Percentiles rank a stretch among this genome's conserved stretches.
Conservation (phyloP, 441 rosid genomes). For the Corymbia citriodora region DNA sequence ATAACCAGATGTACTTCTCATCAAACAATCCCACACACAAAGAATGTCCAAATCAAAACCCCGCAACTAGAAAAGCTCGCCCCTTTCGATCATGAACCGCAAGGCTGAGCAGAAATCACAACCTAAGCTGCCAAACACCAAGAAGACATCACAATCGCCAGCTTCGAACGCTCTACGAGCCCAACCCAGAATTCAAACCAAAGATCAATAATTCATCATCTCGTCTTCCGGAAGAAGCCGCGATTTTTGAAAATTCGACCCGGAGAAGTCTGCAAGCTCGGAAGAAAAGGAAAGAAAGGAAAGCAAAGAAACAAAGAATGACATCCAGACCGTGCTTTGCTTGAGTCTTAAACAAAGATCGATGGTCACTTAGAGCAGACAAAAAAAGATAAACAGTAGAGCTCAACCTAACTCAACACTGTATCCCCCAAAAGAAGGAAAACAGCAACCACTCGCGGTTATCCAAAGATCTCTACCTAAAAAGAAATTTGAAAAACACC, state of each 20-base stretch:
- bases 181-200: not conserved
- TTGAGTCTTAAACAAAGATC: not conserved
- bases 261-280: not conserved
- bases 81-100: not conserved
- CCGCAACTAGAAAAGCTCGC: conserved; percentile 11
- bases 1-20: conserved; percentile 22
- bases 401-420: not conserved
- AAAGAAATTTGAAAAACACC: not conserved
- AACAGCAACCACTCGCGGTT: conserved; percentile 24
- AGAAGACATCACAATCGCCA: not conserved
- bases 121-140: not conserved
- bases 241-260: not conserved
- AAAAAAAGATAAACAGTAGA: not conserved
- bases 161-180: not conserved
- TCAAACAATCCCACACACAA: not conserved
- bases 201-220: not conserved
- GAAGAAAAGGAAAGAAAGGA: not conserved
- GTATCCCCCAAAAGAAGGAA: conserved; percentile 5
- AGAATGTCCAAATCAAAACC: conserved; percentile 6
- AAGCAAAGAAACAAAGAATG: not conserved
- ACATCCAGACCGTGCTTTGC: not conserved
- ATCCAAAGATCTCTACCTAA: conserved; percentile 31
- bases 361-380: not conserved
- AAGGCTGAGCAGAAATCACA: not conserved
- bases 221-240: not conserved